Conservation (phyloP, 345 rosid species). For the Aquilaria malaccensis region DNA sequence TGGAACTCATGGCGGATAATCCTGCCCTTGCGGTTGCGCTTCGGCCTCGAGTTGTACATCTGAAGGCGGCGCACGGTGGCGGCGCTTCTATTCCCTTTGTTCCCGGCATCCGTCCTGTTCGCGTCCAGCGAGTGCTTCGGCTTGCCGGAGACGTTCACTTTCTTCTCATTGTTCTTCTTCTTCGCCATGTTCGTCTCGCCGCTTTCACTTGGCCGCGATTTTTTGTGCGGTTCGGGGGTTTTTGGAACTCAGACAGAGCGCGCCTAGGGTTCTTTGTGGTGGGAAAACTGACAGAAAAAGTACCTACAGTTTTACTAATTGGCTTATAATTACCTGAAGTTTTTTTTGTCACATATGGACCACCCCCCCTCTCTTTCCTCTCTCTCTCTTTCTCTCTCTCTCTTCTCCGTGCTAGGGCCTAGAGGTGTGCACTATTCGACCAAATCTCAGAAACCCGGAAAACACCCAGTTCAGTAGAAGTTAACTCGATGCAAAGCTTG, state of each 20-base stretch:
- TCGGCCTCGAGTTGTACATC: conserved; percentile 72
- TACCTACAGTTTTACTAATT: conserved; percentile 12
- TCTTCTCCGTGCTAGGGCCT: no score
- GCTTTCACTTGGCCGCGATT: no score
- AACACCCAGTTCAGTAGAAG: no score
- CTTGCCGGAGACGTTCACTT: conserved; percentile 67
- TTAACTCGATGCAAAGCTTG: conserved; percentile 25
- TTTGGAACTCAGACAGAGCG: no score
- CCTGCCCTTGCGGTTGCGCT: conserved; percentile 48
- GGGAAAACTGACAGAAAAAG: neutral
- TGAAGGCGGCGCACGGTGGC: conserved; percentile 83
- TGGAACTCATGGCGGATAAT: conserved; percentile 61
- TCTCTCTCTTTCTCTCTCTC: no score
- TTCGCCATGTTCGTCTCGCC: conserved; percentile 20
- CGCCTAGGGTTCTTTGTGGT: neutral
- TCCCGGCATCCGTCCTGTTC: conserved; percentile 50
- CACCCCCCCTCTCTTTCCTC: no score
- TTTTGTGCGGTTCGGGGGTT: no score
- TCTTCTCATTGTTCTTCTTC: conserved; percentile 52
- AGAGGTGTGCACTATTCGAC: no score
- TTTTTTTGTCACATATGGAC: neutral
- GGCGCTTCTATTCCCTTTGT: conserved; percentile 41
- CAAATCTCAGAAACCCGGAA: no score
- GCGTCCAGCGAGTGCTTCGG: conserved; percentile 92
- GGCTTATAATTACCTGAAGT: neutral